Evolutionary conservation across 2,329 filamentous ascomycete species (phyloP).

Genomic region (Epichloe scottii): DNA sequence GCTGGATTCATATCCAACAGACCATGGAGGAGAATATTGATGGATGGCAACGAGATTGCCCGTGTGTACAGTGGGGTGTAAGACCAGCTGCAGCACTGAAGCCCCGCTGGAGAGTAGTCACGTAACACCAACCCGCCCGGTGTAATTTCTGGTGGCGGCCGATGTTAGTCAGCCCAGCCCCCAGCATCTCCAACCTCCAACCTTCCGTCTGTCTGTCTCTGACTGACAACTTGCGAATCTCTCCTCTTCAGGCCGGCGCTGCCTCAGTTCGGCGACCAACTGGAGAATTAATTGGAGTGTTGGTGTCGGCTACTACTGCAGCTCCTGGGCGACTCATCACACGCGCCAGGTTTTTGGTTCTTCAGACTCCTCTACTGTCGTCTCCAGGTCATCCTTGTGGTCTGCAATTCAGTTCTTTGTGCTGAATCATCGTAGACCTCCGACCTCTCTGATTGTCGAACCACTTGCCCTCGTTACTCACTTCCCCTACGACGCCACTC

Average conservation of each 20-base stretch:
- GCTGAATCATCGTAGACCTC: not conserved
- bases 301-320: not conserved
- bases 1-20: not conserved
- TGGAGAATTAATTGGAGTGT: constrained; percentile 7
- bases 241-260: not conserved
- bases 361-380: not conserved
- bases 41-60: not conserved
- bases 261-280: not conserved
- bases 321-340: not conserved
- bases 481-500: not conserved
- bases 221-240: not conserved
- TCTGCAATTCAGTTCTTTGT: not conserved
- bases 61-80: not conserved
- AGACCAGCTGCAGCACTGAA: no score
- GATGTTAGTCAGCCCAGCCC: not conserved
- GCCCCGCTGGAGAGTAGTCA: not conserved
- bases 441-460: not conserved
- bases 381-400: not conserved
- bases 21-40: not conserved
- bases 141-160: not conserved
- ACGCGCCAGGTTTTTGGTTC: not conserved
- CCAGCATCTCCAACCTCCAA: not conserved
- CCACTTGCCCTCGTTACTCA: not conserved
- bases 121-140: not conserved
- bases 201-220: not conserved